Percentiles rank a stretch among this genome's conserved stretches.
Conservation (phyloP, 2,329 filamentous ascomycete genomes). For the Didymella sp. region DNA sequence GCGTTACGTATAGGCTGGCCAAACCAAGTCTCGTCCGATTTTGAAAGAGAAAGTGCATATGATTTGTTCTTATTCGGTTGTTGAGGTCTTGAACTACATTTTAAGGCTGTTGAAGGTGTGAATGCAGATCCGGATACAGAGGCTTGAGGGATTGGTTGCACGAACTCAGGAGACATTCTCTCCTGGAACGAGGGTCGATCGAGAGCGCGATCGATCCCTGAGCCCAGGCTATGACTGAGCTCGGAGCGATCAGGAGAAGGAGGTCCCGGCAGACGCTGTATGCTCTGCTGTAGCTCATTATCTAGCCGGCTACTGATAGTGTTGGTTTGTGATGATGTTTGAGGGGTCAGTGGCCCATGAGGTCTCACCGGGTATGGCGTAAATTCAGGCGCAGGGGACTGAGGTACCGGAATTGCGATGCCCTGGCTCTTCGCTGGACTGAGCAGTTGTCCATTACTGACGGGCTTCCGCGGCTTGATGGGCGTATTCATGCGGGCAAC, state of each 20-base stretch:
- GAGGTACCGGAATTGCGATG: not conserved
- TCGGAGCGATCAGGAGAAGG: not conserved
- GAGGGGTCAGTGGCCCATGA: conserved; percentile 27
- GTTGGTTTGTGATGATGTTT: conserved; percentile 20
- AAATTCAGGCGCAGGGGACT: conserved; percentile 14
- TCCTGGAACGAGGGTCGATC: not conserved
- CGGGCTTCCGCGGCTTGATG: conserved; percentile 25
- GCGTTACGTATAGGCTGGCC: conserved; percentile 24
- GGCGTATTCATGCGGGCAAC: conserved; percentile 56
- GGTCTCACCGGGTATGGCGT: conserved; percentile 4
- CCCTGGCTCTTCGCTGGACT: conserved; percentile 35
- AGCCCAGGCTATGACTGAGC: not conserved
- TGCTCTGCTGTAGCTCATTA: conserved; percentile 19
- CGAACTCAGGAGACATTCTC: not conserved
- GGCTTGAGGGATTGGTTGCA: not conserved
- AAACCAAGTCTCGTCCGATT: conserved; percentile 30
- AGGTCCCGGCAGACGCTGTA: conserved; percentile 5
- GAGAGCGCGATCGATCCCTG: not conserved
- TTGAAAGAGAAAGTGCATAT: conserved; percentile 35
- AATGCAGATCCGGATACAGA: too few species aligned
- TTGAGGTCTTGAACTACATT: not conserved
- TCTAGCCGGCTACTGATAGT: not conserved
- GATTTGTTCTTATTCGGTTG: conserved; percentile 32
- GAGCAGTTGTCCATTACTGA: conserved; percentile 29
- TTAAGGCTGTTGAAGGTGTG: not conserved